Conservation (phyloP, 495 filamentous ascomycete species). For the Tuber aestivum region DNA sequence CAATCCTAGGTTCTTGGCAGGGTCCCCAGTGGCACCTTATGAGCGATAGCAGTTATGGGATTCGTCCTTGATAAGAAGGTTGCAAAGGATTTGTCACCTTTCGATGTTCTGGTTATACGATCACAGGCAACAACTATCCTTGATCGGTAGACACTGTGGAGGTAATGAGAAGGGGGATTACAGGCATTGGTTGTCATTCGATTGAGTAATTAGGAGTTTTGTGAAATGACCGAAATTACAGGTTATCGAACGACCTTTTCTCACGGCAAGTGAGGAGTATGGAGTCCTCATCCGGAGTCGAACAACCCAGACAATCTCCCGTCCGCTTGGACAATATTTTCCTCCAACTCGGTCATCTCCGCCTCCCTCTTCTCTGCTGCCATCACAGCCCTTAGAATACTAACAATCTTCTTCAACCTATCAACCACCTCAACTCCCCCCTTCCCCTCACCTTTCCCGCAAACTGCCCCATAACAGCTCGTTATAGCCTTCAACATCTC, state of each 20-base stretch:
- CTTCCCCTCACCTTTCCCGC: slow-evolving; percentile 45
- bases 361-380: slow-evolving; percentile 6
- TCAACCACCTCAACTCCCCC: slow-evolving; percentile 9
- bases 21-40: neutral
- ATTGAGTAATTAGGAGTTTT: neutral
- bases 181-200: neutral
- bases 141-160: neutral
- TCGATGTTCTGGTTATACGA: neutral
- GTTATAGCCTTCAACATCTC: slow-evolving; percentile 62
- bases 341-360: slow-evolving; percentile 14
- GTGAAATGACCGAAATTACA: neutral
- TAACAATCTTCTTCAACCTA: slow-evolving; percentile 14
- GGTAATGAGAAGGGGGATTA: neutral
- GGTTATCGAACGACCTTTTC: neutral
- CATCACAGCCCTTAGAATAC: slow-evolving; percentile 20
- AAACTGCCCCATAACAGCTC: slow-evolving; percentile 61
- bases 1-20: neutral
- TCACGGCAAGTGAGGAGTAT: neutral
- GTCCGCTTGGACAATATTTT: slow-evolving; percentile 11
- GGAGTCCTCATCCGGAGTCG: neutral
- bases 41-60: neutral
- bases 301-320: slow-evolving; percentile 20
- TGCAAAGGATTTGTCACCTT: neutral
- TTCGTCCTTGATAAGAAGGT: neutral
- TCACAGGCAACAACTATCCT: neutral